Evolutionary conservation across 164 flowering plant genomes (phyloP).

Genomic region (Litsea cubeba): DNA sequence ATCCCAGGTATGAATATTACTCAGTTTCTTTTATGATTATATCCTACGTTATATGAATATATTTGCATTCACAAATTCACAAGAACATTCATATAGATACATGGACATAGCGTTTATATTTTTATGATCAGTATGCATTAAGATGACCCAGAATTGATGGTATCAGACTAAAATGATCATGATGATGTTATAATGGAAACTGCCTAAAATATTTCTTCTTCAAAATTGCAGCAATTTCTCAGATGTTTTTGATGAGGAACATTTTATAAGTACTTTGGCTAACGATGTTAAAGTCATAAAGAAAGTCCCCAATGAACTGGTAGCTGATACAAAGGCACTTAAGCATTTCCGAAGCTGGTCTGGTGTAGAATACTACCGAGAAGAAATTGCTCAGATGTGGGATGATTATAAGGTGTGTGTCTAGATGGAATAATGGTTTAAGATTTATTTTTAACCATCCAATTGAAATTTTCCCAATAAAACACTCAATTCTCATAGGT

Average conservation of each 20-base stretch:
- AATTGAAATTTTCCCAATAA: neutral
- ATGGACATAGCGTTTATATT: no score
- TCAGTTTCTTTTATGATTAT: neutral
- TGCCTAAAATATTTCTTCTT: neutral
- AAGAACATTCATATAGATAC: no score
- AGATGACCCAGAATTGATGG: no score
- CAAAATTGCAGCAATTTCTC: conserved; percentile 81
- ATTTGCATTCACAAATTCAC: no score
- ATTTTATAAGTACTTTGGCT: conserved; percentile 66
- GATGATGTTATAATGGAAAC: no score
- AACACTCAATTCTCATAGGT: conserved; percentile 33
- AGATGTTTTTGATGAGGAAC: conserved; percentile 86
- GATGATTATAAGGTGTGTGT: conserved; percentile 59
- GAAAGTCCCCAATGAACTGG: conserved; percentile 71
- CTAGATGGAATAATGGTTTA: no score
- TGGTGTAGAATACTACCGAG: conserved; percentile 74
- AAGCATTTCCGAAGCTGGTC: conserved; percentile 94
- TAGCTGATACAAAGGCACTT: conserved; percentile 48
- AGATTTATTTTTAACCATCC: no score
- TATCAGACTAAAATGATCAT: no score
- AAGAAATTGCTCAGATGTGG: conserved; percentile 83
- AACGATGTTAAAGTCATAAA: conserved; percentile 70
- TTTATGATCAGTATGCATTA: no score
- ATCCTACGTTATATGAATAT: neutral
- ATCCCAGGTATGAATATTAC: conserved; percentile 53